Base-by-base conservation (phyloP, 192 early-diverging fungal genomes). In the Rhizophagus clarus region DNA sequence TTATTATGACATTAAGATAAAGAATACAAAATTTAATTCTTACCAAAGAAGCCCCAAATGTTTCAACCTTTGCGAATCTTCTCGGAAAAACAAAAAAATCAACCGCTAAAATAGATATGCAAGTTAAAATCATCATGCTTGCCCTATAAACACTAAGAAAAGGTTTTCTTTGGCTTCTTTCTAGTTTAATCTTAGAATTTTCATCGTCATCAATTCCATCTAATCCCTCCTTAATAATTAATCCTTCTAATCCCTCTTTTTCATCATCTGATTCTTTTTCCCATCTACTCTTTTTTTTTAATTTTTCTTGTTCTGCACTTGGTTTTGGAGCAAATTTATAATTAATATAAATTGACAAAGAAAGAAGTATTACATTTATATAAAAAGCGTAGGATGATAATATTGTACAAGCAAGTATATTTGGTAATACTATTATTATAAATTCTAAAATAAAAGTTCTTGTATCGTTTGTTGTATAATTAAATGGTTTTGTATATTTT, bases 51-150 rank as follows among this genome's bases (percentile, higher is more conserved):
- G 91, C 93, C 8, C 97, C 97, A 87, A 90, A 96, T 22, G 91
- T 93, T 80, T 98, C 96, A 2, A 93, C 93, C 85, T 99, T 99
- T 62, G 96, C 96, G 82, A 92, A 97, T 22, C 89, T 83, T 45
- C 96, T 87, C 3, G 97, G 96, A 81, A 99, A 97, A 32, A 95
- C 87, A 22, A 89, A 85, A 83, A 99, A 99, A 85, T 99, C 97
- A 1, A 99, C 97, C 1, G 96, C 96, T 6, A 99, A 87, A 80
- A 99, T 99, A 17, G 93, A 90, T 40, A 95, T 89, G 72, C 94
- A 94, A 20, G 94, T 95, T 61, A 93, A 75, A 61, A 93, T 85
- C 91, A 95, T 94, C 85, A 93, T 93, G 22, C 87, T 84, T 11
- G 92, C 91, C n/a, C 94, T 89, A 83, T 93, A 94, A 1, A 90